Evolutionary conservation across 2,329 filamentous ascomycete species (phyloP).

Genomic region (Penicillium sp.): DNA sequence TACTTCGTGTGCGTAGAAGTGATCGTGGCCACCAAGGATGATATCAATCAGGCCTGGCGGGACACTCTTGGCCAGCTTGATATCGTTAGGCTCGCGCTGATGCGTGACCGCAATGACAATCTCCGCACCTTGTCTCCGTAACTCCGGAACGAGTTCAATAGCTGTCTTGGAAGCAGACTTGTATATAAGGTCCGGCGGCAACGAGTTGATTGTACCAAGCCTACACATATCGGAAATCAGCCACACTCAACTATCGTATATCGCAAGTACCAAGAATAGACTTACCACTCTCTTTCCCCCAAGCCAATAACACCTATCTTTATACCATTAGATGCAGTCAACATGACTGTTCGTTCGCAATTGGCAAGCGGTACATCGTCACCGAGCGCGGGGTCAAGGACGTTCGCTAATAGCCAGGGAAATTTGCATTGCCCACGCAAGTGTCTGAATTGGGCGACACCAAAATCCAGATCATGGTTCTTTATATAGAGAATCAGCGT

Average conservation of each 20-base stretch:
- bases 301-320: conserved; percentile 83
- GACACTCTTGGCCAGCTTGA: conserved; percentile 72
- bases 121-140: conserved; percentile 74
- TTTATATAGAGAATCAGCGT: conserved; percentile 30
- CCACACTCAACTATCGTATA: neutral
- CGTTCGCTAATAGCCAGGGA: conserved; percentile 86
- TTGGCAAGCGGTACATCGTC: conserved; percentile 70
- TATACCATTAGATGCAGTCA: conserved; percentile 77
- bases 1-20: conserved; percentile 75
- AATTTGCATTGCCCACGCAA: conserved; percentile 72
- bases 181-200: conserved; percentile 79
- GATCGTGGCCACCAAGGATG: conserved; percentile 84
- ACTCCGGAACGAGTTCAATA: conserved; percentile 66
- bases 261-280: neutral
- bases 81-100: conserved; percentile 83
- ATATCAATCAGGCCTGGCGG: conserved; percentile 73
- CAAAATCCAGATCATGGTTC: conserved; percentile 94
- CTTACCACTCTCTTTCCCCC: conserved; percentile 75
- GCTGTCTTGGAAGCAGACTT: conserved; percentile 73
- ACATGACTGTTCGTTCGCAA: conserved; percentile 68
- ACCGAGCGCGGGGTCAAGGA: conserved; percentile 77
- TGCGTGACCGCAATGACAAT: conserved; percentile 80
- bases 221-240: conserved; percentile 21
- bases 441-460: conserved; percentile 72
- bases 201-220: conserved; percentile 80